A percentile compares a stretch with the other conserved stretches of the same genome.
Evolutionary conservation across 2,329 filamentous ascomycete genomes (phyloP).

Genomic region (Podosphaera aphanis): DNA sequence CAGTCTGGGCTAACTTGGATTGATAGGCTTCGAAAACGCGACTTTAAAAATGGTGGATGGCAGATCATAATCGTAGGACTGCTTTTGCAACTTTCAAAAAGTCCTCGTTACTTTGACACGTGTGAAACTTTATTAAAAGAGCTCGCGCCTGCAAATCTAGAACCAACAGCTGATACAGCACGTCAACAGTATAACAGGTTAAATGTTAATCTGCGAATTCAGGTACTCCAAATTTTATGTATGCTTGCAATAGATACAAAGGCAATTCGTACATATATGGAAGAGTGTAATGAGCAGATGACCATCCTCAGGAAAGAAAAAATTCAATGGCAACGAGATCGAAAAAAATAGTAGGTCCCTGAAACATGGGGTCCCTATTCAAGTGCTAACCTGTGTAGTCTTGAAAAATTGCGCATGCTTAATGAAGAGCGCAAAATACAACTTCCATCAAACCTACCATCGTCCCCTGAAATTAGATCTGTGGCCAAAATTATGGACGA

Average conservation of each 20-base stretch:
- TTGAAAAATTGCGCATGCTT: constrained; percentile 46
- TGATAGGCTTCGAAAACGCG: constrained; percentile 56
- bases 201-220: constrained; percentile 62
- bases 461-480: no score
- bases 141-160: constrained; percentile 55
- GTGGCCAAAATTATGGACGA: no score
- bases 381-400: constrained; percentile 22
- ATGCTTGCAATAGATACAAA: constrained; percentile 72
- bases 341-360: constrained; percentile 35
- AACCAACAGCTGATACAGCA: constrained; percentile 55
- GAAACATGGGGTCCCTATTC: constrained; percentile 2
- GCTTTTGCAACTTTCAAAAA: constrained; percentile 61
- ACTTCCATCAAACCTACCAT: constrained; percentile 47
- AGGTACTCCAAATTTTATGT: constrained; percentile 63
- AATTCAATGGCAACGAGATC: constrained; percentile 69
- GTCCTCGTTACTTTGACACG: constrained; percentile 39
- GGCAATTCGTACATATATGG: constrained; percentile 67
- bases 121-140: constrained; percentile 63
- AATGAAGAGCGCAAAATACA: constrained; percentile 53
- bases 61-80: constrained; percentile 72
- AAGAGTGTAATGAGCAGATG: constrained; percentile 83
- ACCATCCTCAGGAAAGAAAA: constrained; percentile 87
- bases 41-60: constrained; percentile 80
- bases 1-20: constrained; percentile 60
- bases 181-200: constrained; percentile 47